Conservation (phyloP, 345 rosid genomes). For the Arabidopsis arenosa region DNA sequence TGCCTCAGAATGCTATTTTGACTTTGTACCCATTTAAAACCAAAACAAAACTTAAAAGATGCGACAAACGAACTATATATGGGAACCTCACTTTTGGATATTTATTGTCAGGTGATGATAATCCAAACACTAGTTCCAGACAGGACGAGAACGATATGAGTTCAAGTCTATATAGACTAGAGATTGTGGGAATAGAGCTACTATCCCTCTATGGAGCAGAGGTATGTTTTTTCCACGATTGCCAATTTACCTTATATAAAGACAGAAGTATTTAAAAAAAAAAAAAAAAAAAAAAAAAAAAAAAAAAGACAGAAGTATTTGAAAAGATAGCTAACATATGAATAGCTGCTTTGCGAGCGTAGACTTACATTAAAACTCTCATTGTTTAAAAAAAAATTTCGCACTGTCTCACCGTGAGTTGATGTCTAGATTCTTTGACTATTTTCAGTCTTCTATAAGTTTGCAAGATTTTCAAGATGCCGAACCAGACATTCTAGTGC, state of each 20-base stretch:
- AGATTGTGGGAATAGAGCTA: constrained; percentile 78
- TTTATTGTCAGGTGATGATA: constrained; percentile 59
- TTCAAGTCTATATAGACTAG: constrained; percentile 74
- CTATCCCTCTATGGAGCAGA: constrained; percentile 81
- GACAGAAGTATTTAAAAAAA: neutral
- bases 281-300: too few relatives aligned
- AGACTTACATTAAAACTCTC: neutral
- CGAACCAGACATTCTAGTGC: constrained; percentile 78
- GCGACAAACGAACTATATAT: too few relatives aligned
- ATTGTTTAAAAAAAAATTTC: neutral
- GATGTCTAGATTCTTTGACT: constrained; percentile 42
- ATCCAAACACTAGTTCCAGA: constrained; percentile 53
- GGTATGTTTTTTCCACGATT: constrained; percentile 56
- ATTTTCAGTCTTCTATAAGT: constrained; percentile 63
- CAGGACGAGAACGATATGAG: constrained; percentile 49
- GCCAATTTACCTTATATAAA: neutral
- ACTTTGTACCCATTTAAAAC: neutral
- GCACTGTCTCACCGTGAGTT: constrained; percentile 23
- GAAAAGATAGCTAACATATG: constrained; percentile 4
- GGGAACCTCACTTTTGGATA: neutral
- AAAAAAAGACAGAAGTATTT: neutral
- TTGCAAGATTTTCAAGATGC: constrained; percentile 92
- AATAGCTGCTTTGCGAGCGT: neutral
- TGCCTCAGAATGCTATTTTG: constrained; percentile 17
- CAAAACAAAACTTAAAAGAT: too few relatives aligned